Percentiles rank a stretch among this genome's conserved stretches.
phyloP scores from a whole-genome alignment of 495 filamentous ascomycete genomes.

The Penicillium canariense region DNA sequence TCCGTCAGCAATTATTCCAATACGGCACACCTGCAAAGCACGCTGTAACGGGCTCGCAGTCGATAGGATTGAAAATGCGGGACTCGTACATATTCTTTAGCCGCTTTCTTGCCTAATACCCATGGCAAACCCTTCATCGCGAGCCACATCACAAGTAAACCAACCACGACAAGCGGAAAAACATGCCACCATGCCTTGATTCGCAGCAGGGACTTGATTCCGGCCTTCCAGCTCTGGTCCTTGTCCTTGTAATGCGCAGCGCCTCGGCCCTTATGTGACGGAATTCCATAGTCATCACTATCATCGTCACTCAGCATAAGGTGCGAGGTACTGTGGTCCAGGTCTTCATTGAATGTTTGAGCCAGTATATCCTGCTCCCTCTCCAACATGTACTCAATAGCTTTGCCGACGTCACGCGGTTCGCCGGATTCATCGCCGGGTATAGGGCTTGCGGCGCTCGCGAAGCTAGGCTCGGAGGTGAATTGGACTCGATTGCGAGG shows the following conservation, averaged over 20 bases:
- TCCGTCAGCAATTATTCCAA: background rate
- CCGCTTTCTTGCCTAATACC: background rate
- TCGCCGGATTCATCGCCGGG: constrained; percentile 9
- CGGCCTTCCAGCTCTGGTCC: constrained; percentile 5
- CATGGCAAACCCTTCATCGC: constrained; percentile 17
- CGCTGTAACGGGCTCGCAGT: background rate
- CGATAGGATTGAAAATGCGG: background rate
- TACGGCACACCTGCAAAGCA: background rate
- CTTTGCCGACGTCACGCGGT: constrained; percentile 16
- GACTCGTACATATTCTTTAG: constrained; percentile 20
- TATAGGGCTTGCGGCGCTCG: background rate
- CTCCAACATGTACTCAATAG: constrained; percentile 20
- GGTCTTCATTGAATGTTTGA: constrained; percentile 24
- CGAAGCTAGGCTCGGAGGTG: background rate
- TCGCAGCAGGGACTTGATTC: constrained; percentile 6
- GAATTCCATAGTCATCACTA: constrained; percentile 23
- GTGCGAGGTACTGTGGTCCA: constrained; percentile 19
- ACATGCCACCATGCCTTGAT: constrained; percentile 24
- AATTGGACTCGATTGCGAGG: background rate
- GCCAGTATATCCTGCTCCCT: constrained; percentile 10
- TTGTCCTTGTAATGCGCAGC: background rate
- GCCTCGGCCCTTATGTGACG: constrained; percentile 9
- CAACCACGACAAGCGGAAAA: constrained; percentile 9
- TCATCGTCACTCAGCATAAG: constrained; percentile 19
- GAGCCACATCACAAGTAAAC: constrained; percentile 20